Evolutionary conservation across 2,329 filamentous ascomycete genomes (phyloP), one percentile per base, ranked within the genome.

Genomic region (Fusarium sp.): DNA sequence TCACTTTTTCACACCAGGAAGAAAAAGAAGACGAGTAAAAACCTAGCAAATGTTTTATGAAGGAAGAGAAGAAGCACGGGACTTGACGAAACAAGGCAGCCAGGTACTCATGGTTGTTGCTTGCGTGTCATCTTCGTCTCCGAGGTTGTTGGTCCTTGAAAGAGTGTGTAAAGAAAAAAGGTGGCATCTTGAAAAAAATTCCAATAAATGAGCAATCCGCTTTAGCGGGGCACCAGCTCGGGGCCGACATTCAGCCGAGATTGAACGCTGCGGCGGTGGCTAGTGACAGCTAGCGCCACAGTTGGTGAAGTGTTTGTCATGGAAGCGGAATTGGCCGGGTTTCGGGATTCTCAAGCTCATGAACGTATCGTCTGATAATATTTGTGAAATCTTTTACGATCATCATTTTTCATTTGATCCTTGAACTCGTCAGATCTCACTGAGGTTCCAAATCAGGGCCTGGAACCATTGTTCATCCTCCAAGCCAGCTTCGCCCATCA

Each of bases 111-210:
- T 78, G 63, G 72, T 74, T 73, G 67, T 66, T 74, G 75, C 70
- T 75, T 70, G 75, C 76, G 75, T 77, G 76, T 76, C 76, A 73
- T 76, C 72, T 78, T 78, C 66, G 58, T 42, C 51, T 61, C 59
- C 49, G 20, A 48, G 65, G 56, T 55, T 67, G 64, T 73, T 66
- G 63, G 66, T 52, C 53, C 48, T 59, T 55, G 52, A 65, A 69
- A 72, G 53, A 63, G 37, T 61, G 55, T 73, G 41, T 65, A 71
- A 74, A 48, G 46, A 58, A 20, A 42, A n/a, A 45, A 63, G 29
- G 49, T 51, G 31, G 25, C 35, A 68, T 23, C 45, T 50, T 65
- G 25, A 31, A 35, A 45, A 69, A 70, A 72, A 72, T 62, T 70
- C 67, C 40, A 63, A 58, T 73, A 73, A 69, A 71, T 69, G 63